Conservation (phyloP, 192 early-diverging fungal genomes). For the Coemansia sp. region DNA sequence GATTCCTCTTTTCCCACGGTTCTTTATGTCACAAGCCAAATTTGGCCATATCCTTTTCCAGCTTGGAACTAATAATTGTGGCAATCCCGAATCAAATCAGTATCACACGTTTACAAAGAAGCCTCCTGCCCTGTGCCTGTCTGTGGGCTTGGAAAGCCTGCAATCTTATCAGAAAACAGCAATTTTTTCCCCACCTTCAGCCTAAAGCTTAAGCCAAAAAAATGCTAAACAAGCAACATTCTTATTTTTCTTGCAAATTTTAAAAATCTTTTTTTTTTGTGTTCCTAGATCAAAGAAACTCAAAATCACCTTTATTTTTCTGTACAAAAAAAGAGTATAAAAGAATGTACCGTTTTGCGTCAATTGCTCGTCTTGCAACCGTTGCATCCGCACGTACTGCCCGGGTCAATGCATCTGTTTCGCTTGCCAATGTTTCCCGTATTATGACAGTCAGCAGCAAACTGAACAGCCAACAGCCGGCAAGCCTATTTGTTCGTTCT, state of each 20-base stretch:
- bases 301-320: background rate
- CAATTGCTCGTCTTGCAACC: background rate
- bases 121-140: too few species aligned
- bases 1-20: constrained; percentile 6
- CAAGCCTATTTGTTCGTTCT: constrained; percentile 55
- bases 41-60: background rate
- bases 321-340: constrained; percentile 7
- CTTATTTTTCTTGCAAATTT: background rate
- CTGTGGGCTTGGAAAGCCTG: too few species aligned
- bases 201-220: too few species aligned
- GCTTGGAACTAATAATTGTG: background rate
- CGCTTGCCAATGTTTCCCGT: background rate
- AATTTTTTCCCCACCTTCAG: too few species aligned
- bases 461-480: background rate
- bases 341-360: constrained; percentile 10
- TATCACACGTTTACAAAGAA: too few species aligned
- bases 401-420: background rate
- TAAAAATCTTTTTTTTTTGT: background rate
- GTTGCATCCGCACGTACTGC: background rate
- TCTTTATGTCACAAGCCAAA: background rate
- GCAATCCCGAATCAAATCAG: background rate
- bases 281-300: background rate
- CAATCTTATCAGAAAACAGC: too few species aligned
- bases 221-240: too few species aligned
- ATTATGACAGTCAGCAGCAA: background rate